Evolutionary conservation across 2,329 filamentous ascomycete species (phyloP), one percentile per base, ranked within the genome.

Genomic region (Pezicula carpinea): DNA sequence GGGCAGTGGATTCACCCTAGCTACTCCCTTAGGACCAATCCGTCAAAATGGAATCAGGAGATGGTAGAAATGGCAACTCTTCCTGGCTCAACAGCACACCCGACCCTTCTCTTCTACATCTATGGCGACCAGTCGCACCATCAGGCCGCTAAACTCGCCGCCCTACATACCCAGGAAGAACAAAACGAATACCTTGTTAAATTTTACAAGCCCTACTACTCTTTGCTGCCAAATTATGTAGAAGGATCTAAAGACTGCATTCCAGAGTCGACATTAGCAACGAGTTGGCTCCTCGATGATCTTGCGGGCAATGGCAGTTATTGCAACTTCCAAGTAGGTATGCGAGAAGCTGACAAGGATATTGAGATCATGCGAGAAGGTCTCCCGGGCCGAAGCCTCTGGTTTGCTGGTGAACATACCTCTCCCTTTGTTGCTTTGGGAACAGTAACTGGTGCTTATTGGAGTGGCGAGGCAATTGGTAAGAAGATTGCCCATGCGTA

Each of bases 401-500:
- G 84, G 85, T 75, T 89, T 62, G 83, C 84, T 0, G 85, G 84
- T 0, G 83, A 89, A 63, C 83, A 88, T 68, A 95, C 89, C 18
- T 85, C 89, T 46, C 90, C 91, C 4, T 95, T 96, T 69, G 83
- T 95, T 22, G 90, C 87, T 10, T 66, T 96, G 51, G 92, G 91
- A 0, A 96, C 91, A 4, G 87, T 85, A 11, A 95, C 89, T 1
- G 92, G 92, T 1, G 92, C 92, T 10, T 96, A 89, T 65, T 95
- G 89, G 89, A 89, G 87, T 63, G 91, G 91, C 1, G 89, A 95
- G 69, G 78, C 76, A 17, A 87, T 90, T 29, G 90, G 77, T 1
- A 76, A 72, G 63, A 78, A 82, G 60, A 79, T 90, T 48, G 69
- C 72, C 1, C 71, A 75, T 58, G 71, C 67, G 6, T 84, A 83